Base-by-base conservation (phyloP, 768 basidiomycete species). In the Psilocybe cyanescens region DNA sequence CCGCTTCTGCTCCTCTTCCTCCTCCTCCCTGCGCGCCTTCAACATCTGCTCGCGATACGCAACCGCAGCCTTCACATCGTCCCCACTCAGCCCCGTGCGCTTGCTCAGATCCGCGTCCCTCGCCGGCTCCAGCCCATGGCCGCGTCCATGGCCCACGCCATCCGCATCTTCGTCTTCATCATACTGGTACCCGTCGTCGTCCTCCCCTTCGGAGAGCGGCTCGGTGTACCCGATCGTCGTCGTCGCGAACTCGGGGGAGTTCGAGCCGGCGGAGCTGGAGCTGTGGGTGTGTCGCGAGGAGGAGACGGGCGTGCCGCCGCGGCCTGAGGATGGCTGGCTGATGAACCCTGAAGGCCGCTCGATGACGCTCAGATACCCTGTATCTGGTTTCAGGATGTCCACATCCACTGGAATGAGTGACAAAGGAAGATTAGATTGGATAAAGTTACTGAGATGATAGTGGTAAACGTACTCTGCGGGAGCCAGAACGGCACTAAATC, bases 401-500 rank as follows among this genome's bases (percentile, higher is more conserved):
- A 85, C 91, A 61, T 97, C 96, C 96, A 98, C 92, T 94, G 59
- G 12, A 46, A 6, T 24, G 19, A 56, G 16, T 0, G 35, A 55
- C 52, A 48, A 48, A 37, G 16, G 31, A 39, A 29, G 31, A 61
- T 24, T 24, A 51, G 45, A 61, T 37, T 49, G 47, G 37, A 11
- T 30, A 51, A 50, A 33, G 19, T 55, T 1, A 39, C 37, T 35
- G 48, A 35, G 46, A 51, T 53, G 11, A 41, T 45, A 19, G 9
- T 52, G 41, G 50, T 31, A 39, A 45, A 57, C 83, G 44, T 72
- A 93, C 92, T 97, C 72, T 99, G 96, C 4, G 96, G 96, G 5
- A 96, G 84, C 97, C 97, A 99, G 82, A 98, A 99, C 5, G 97
- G 97, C 37, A 99, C 92, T 24, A 99, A 84, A 70, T 98, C 92